A percentile compares a stretch with the other conserved stretches of the same genome.
phyloP scores from a whole-genome alignment of 2,329 filamentous ascomycete species.

The Westerdykella sp. region DNA sequence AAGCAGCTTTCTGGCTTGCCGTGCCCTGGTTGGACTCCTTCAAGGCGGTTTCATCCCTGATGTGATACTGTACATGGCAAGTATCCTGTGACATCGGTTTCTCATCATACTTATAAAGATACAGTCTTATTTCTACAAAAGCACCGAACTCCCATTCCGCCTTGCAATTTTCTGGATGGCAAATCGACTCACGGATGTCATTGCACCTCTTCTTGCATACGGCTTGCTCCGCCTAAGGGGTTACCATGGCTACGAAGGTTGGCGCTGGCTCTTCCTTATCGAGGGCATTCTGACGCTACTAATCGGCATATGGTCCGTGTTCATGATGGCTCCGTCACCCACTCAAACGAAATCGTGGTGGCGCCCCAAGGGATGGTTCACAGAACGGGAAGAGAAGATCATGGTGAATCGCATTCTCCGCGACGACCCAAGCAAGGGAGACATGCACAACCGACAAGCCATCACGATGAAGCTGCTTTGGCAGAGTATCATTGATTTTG shows the following conservation, averaged over 20 bases:
- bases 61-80: slow-evolving; percentile 55
- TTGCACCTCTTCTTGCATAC: slow-evolving; percentile 32
- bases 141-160: slow-evolving; percentile 35
- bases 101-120: neutral
- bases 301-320: slow-evolving; percentile 16
- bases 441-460: slow-evolving; percentile 40
- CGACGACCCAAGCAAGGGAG: slow-evolving; percentile 51
- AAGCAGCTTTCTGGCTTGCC: slow-evolving; percentile 31
- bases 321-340: slow-evolving; percentile 43
- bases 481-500: slow-evolving; percentile 13
- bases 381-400: slow-evolving; percentile 58
- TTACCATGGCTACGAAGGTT: slow-evolving; percentile 38
- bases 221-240: slow-evolving; percentile 36
- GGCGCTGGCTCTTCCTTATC: slow-evolving; percentile 43
- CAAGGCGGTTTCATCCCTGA: slow-evolving; percentile 52
- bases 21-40: slow-evolving; percentile 36
- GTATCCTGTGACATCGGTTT: neutral
- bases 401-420: slow-evolving; percentile 58
- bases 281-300: slow-evolving; percentile 31
- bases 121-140: slow-evolving; percentile 61
- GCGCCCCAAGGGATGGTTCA: slow-evolving; percentile 54
- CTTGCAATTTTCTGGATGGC: slow-evolving; percentile 40
- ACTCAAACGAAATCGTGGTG: slow-evolving; percentile 46
- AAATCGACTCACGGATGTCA: slow-evolving; percentile 26
- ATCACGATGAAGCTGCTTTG: slow-evolving; percentile 13